Conservation (phyloP, 2,329 filamentous ascomycete species). For the Alternaria conjuncta region DNA sequence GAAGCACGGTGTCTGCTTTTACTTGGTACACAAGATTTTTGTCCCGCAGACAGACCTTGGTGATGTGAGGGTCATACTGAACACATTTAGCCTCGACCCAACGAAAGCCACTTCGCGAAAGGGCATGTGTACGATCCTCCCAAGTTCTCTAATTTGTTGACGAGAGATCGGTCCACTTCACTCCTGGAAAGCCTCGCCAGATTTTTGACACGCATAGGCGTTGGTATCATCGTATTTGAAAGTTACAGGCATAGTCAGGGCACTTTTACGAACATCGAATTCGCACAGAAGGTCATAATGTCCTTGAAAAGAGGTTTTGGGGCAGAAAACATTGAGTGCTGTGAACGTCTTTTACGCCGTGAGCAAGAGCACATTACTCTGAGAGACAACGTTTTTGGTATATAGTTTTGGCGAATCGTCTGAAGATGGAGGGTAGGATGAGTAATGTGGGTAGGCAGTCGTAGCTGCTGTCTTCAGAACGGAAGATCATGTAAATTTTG, state of each 20-base stretch:
- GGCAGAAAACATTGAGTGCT: not conserved
- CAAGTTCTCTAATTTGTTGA: fast-evolving
- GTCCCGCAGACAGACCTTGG: not conserved
- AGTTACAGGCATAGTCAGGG: not conserved
- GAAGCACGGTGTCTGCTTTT: not conserved
- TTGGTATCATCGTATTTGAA: not conserved
- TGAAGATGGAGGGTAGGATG: not conserved
- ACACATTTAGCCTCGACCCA: not conserved
- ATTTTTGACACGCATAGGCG: not conserved
- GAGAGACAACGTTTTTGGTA: not conserved
- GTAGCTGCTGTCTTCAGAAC: too few relatives aligned
- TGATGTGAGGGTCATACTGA: not conserved
- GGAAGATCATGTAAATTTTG: too few relatives aligned
- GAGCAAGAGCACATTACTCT: not conserved
- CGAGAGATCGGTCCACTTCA: not conserved
- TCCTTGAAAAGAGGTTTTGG: not conserved
- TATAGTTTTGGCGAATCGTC: not conserved
- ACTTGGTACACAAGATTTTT: not conserved
- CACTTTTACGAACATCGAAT: not conserved
- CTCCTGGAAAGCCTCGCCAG: not conserved
- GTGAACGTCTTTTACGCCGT: too few relatives aligned
- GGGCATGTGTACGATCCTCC: not conserved
- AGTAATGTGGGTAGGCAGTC: too few relatives aligned
- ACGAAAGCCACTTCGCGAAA: not conserved
- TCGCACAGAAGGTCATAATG: not conserved